Evolutionary conservation across 768 basidiomycete genomes (phyloP), one percentile per base, ranked within the genome.

Genomic region (Infundibulicybe gibba): DNA sequence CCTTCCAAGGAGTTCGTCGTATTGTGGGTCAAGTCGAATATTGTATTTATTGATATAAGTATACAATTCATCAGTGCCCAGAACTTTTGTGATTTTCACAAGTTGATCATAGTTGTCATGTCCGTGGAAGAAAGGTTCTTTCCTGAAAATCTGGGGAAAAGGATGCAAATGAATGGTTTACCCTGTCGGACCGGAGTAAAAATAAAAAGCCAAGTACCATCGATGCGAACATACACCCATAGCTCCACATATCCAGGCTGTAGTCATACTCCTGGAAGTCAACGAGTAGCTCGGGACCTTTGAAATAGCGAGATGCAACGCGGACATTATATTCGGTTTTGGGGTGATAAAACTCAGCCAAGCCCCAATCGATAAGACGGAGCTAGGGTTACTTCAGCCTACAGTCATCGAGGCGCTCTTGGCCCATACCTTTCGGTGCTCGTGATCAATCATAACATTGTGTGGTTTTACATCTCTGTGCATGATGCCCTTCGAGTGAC

Each of bases 191-290:
- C 25, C 25, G 25, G n/a, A n/a, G n/a, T n/a, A n/a, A n/a, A n/a
- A n/a, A n/a, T n/a, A n/a, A n/a, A n/a, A n/a, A 39, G 49, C 39
- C 40, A 50, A 41, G 8, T 61, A 95, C 94, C 95, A 98, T 97
- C 14, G 90, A 93, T 8, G 95, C 95, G 66, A 95, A 97, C 93
- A 95, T 98, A 64, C 95, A 97, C 14, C 95, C 95, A 61, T 90
- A 85, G 70, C 91, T 94, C 95, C 95, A 98, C 91, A 98, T 92
- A 65, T 98, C 94, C 57, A 97, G 69, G 66, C 89, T 91, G 64
- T 97, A 97, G 65, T 98, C 95, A 55, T 98, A 98, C 64, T 97
- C 93, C 65, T 97, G 95, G 73, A 97, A 97, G 66, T 97, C 94
- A 49, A 97, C 94, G 48, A 97, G 74, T 48, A 97, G 73, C 67